Conservation (phyloP, 768 basidiomycete genomes). For the Suillus plorans region DNA sequence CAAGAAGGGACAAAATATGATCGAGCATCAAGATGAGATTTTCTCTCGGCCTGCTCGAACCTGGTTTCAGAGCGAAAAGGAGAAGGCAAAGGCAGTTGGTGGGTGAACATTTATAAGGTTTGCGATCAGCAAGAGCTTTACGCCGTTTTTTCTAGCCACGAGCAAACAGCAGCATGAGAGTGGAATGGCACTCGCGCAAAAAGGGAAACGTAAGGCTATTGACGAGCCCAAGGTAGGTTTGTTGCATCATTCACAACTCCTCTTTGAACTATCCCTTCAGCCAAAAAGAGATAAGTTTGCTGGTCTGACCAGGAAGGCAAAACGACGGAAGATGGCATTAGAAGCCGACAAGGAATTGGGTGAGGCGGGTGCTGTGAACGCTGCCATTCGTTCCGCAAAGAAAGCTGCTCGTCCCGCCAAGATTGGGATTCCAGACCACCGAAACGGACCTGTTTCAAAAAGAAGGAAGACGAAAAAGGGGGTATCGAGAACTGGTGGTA, state of each 20-base stretch:
- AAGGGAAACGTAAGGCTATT: constrained; percentile 38
- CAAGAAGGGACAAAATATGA: constrained; percentile 91
- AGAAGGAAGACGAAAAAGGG: constrained; percentile 33
- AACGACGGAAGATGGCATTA: constrained; percentile 83
- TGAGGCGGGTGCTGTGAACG: constrained; percentile 54
- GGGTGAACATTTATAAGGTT: constrained; percentile 6
- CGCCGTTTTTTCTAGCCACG: constrained; percentile 45
- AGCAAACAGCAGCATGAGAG: constrained; percentile 77
- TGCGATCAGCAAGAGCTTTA: constrained; percentile 8
- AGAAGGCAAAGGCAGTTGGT: constrained; percentile 84
- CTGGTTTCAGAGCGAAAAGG: constrained; percentile 95
- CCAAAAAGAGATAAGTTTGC: constrained; percentile 75
- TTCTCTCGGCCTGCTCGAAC: constrained; percentile 90
- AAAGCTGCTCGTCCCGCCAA: constrained; percentile 71
- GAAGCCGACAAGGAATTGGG: constrained; percentile 73
- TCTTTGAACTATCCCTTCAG: constrained; percentile 33
- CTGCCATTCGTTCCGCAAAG: constrained; percentile 87
- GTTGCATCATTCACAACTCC: background rate
- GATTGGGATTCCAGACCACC: constrained; percentile 59
- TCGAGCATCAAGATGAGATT: constrained; percentile 92
- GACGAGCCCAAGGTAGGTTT: constrained; percentile 42
- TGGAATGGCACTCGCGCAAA: constrained; percentile 40
- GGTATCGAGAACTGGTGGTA: constrained; percentile 30
- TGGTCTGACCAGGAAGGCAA: constrained; percentile 84
- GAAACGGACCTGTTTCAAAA: constrained; percentile 30